A percentile compares a stretch with the other conserved stretches of the same genome.
phyloP scores from a whole-genome alignment of 768 basidiomycete genomes.

The Lentinus brumalis region DNA sequence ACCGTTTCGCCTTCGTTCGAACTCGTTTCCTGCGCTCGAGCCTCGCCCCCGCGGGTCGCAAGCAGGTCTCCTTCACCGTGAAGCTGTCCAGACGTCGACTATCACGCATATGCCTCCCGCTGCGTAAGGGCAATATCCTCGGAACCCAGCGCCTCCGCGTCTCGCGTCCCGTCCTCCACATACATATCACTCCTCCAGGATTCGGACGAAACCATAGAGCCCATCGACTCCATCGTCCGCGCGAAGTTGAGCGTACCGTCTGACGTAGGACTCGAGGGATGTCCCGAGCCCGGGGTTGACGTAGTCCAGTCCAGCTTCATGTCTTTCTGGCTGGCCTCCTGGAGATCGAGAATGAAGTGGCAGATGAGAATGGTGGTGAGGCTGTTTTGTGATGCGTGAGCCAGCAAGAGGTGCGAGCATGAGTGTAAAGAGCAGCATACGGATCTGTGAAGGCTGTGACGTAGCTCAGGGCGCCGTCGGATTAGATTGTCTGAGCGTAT shows the following conservation, averaged over 20 bases:
- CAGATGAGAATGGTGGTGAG: constrained; percentile 4
- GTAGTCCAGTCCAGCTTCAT: background rate
- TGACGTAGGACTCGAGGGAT: background rate
- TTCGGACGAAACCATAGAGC: background rate
- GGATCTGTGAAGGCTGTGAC: background rate
- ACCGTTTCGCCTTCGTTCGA: too few relatives aligned
- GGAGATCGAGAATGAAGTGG: background rate
- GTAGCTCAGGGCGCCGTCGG: background rate
- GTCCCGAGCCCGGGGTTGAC: background rate
- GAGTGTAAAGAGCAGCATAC: background rate
- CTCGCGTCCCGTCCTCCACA: too few relatives aligned
- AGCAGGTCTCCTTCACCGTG: too few relatives aligned
- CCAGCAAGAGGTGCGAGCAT: background rate
- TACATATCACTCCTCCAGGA: too few relatives aligned
- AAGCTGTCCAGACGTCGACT: too few relatives aligned
- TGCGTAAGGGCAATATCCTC: too few relatives aligned
- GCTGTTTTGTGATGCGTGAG: background rate
- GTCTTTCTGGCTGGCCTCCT: constrained; percentile 5
- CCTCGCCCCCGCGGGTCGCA: too few relatives aligned
- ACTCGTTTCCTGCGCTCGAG: too few relatives aligned
- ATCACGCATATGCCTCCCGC: too few relatives aligned
- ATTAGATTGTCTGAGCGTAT: background rate
- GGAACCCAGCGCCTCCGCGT: too few relatives aligned
- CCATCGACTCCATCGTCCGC: background rate
- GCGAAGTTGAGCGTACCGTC: background rate